Percentiles rank a stretch among this genome's conserved stretches.
Conservation (phyloP, 805 yeast genomes). For the Suhomyces faveliae region DNA sequence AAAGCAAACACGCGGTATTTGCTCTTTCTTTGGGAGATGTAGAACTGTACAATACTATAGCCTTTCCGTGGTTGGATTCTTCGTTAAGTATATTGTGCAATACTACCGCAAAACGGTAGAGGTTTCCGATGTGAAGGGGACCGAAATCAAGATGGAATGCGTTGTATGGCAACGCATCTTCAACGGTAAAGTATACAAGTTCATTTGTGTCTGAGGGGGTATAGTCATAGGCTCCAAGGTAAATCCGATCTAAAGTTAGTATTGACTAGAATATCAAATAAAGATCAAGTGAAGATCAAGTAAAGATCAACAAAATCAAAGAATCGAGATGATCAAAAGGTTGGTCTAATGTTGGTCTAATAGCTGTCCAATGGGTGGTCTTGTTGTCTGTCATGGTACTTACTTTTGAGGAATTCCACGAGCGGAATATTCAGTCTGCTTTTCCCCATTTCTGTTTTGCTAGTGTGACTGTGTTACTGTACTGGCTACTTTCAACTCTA, state of each 20-base stretch:
- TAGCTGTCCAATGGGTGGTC: too few species aligned
- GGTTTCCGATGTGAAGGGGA: slow-evolving; percentile 88
- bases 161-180: slow-evolving; percentile 87
- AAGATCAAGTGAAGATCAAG: not conserved
- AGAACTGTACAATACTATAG: slow-evolving; percentile 86
- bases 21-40: slow-evolving; percentile 80
- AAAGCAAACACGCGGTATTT: slow-evolving; percentile 90
- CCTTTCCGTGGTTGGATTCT: slow-evolving; percentile 77
- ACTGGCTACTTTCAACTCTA: not conserved
- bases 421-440: slow-evolving; percentile 30
- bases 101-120: slow-evolving; percentile 92
- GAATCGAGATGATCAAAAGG: too few species aligned
- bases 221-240: slow-evolving; percentile 84
- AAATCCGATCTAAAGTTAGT: slow-evolving; percentile 54
- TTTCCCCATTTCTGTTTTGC: slow-evolving; percentile 13
- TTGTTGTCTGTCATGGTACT: slow-evolving; percentile 16
- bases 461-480: not conserved
- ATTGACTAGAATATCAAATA: slow-evolving; percentile 23
- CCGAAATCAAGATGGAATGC: slow-evolving; percentile 97
- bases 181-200: slow-evolving; percentile 84
- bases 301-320: not conserved
- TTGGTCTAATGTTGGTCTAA: too few species aligned
- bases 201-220: slow-evolving; percentile 75
- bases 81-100: slow-evolving; percentile 90
- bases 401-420: slow-evolving; percentile 45